Evolutionary conservation across 306 rosid genomes (phyloP).

Genomic region (Trifolium pratense): DNA sequence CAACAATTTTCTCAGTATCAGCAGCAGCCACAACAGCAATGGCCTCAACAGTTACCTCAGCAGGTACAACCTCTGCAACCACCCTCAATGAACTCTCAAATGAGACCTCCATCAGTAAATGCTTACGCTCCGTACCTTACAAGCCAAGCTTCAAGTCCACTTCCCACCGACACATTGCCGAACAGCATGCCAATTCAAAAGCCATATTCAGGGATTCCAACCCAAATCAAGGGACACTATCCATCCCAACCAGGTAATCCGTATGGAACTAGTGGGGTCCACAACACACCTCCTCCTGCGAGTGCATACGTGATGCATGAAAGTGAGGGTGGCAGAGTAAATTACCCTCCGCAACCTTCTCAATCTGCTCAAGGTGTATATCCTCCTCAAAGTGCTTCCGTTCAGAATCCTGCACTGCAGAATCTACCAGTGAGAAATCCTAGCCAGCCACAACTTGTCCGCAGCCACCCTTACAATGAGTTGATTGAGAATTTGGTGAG

Average conservation of each 20-base stretch:
- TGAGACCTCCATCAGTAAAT: slow-evolving; percentile 54
- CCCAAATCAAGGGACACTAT: slow-evolving; percentile 60
- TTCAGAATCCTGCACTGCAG: slow-evolving; percentile 55
- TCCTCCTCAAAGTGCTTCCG: slow-evolving; percentile 67
- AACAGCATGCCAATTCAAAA: slow-evolving; percentile 81
- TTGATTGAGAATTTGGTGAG: slow-evolving; percentile 66
- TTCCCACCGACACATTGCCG: slow-evolving; percentile 59
- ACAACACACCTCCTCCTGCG: slow-evolving; percentile 59
- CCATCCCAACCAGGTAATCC: slow-evolving; percentile 61
- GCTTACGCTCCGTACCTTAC: slow-evolving; percentile 65
- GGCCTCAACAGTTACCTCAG: slow-evolving; percentile 43
- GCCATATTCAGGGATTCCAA: slow-evolving; percentile 67
- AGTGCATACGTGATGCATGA: slow-evolving; percentile 70
- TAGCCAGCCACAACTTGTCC: slow-evolving; percentile 56
- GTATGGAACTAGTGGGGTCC: slow-evolving; percentile 56
- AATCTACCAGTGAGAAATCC: slow-evolving; percentile 54
- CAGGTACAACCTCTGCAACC: slow-evolving; percentile 66
- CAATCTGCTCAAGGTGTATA: slow-evolving; percentile 69
- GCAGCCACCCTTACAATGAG: slow-evolving; percentile 70
- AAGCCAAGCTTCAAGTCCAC: slow-evolving; percentile 64
- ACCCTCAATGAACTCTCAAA: slow-evolving; percentile 63
- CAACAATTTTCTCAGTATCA: slow-evolving; percentile 75
- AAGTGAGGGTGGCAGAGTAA: slow-evolving; percentile 67
- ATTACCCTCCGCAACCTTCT: slow-evolving; percentile 60
- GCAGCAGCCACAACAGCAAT: slow-evolving; percentile 55